Percentiles rank a stretch among this genome's conserved stretches.
Conservation (phyloP, 192 early-diverging fungal species). For the Coemansia sp. region DNA sequence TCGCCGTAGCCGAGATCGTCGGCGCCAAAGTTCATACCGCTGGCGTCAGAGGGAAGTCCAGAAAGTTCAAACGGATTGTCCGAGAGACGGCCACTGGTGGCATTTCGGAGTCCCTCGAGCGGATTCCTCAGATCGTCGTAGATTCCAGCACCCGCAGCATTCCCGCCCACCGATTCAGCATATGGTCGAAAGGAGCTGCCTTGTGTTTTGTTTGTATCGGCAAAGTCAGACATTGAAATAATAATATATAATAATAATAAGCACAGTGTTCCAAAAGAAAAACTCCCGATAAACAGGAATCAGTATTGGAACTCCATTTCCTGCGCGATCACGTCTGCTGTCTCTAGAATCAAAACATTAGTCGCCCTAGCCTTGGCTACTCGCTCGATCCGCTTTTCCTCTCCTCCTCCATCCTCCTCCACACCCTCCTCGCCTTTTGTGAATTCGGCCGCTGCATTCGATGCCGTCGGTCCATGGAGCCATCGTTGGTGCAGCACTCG, state of each 20-base stretch:
- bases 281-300: neutral
- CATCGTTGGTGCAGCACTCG: too few relatives aligned
- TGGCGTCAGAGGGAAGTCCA: neutral
- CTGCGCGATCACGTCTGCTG: too few relatives aligned
- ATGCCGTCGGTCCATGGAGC: too few relatives aligned
- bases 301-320: too few relatives aligned
- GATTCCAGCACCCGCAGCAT: slow-evolving; percentile 6
- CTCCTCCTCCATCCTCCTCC: too few relatives aligned
- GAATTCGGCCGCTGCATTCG: too few relatives aligned
- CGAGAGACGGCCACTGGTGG: neutral
- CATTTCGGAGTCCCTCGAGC: slow-evolving; percentile 27
- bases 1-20: slow-evolving; percentile 19
- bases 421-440: too few relatives aligned
- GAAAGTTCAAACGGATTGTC: slow-evolving; percentile 12
- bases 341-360: too few relatives aligned
- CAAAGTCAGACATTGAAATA: slow-evolving; percentile 33
- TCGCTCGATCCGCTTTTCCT: too few relatives aligned
- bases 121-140: slow-evolving; percentile 43
- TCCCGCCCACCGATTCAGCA: slow-evolving; percentile 25
- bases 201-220: slow-evolving; percentile 9
- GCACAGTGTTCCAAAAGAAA: neutral
- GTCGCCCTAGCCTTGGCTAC: too few relatives aligned
- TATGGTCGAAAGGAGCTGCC: slow-evolving; percentile 45
- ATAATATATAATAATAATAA: slow-evolving; percentile 4
- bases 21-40: slow-evolving; percentile 3